Base-by-base conservation (phyloP, 352 stramenopile species). In the Pythium scleroteichum region DNA sequence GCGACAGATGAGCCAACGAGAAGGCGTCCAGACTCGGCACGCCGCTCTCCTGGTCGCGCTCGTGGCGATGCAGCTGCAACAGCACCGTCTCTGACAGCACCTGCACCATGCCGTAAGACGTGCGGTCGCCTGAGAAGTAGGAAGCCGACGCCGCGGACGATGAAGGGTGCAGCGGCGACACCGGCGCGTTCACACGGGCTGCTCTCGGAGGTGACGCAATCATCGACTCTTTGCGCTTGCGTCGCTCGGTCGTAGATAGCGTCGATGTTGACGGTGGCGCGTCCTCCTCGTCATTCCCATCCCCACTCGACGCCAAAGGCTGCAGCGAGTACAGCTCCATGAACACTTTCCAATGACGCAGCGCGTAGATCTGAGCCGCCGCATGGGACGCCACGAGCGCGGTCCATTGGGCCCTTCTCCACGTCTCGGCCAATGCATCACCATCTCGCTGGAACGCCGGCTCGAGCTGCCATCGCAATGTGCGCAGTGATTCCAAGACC, bases 211-310 rank as follows among this genome's bases (percentile, higher is more conserved):
- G 79, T 2, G 81, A 85, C 10, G 77, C 79, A 26, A 88, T 87
- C 79, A 88, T 91, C 12, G 79, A 91, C 33, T 88, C 77, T 62
- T 87, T 88, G 16, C 81, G 66, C 46, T 87, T 91, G 4, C 71
- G 56, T 14, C 32, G 41, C 26, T 66, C 59, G 5, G 3, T 45
- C 10, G 54, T 54, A 17, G 63, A 42, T n/a, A 48, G 17, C 23
- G 32, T 7, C 19, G 23, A 4, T 38, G 22, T 55, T 23, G 29
- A 27, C 4, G 59, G 20, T 16, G 45, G 20, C 16, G 17, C 20
- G 8, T 44, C 53, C 13, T 53, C 29, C 13, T 14, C 53, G 14
- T 53, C 32, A 6, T 35, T 48, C 17, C 22, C 19, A 14, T 41
- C 35, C 7, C 19, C 14, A 1, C 29, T 13, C 23, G 17, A 47